phyloP scores from a whole-genome alignment of 352 stramenopile species.

The Phytophthora uliginosa region DNA sequence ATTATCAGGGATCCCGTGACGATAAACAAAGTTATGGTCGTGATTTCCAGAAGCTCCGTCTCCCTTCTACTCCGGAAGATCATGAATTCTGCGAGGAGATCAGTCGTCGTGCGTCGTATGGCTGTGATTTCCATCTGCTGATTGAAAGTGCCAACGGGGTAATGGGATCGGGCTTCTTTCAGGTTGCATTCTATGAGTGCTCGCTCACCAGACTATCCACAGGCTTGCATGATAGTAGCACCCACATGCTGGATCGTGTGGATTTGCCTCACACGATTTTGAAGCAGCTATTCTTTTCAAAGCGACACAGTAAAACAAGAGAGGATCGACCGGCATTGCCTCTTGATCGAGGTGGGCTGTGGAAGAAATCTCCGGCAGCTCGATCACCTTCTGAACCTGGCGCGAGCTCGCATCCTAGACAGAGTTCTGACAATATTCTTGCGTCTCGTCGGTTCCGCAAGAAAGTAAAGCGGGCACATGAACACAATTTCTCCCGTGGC shows the following conservation, averaged over 20 bases:
- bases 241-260: slow-evolving; percentile 32
- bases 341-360: slow-evolving; percentile 28
- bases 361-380: slow-evolving; percentile 27
- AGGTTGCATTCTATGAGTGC: slow-evolving; percentile 91
- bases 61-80: slow-evolving; percentile 72
- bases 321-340: slow-evolving; percentile 38
- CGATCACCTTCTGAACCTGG: slow-evolving; percentile 25
- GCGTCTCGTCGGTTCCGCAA: slow-evolving; percentile 74
- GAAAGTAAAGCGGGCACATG: slow-evolving; percentile 86
- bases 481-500: slow-evolving; percentile 91
- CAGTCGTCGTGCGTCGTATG: slow-evolving; percentile 60
- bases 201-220: slow-evolving; percentile 70
- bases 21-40: slow-evolving; percentile 67
- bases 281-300: slow-evolving; percentile 68
- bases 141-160: slow-evolving; percentile 65
- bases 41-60: slow-evolving; percentile 56
- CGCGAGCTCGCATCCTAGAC: slow-evolving; percentile 15
- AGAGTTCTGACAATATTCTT: slow-evolving; percentile 38
- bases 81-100: slow-evolving; percentile 85
- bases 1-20: slow-evolving; percentile 79
- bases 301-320: slow-evolving; percentile 15
- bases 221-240: slow-evolving; percentile 44
- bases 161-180: slow-evolving; percentile 83
- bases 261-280: slow-evolving; percentile 60
- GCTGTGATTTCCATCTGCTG: slow-evolving; percentile 83